Evolutionary conservation across 208 protist species (phyloP).

Genomic region (Acanthamoeba comandoni): DNA sequence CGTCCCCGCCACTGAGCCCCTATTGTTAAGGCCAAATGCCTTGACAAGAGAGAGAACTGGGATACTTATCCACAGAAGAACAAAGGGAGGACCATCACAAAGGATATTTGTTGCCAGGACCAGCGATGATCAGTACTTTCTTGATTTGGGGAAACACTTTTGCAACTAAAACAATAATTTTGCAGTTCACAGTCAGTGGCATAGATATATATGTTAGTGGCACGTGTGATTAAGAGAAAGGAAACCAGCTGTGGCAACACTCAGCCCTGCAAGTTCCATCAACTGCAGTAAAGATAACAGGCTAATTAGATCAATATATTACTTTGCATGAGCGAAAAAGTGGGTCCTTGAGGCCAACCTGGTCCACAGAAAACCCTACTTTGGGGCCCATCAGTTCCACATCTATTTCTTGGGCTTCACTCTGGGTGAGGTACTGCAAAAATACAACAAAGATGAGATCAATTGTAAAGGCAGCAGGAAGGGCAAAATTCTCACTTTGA

Average conservation of each 20-base stretch:
- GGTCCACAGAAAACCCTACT: slow-evolving; percentile 8
- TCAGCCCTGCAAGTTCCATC: slow-evolving; percentile 64
- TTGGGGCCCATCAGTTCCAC: slow-evolving; percentile 1
- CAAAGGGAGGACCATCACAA: neutral
- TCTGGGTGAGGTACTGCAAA: slow-evolving; percentile 50
- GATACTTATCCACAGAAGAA: too few species aligned
- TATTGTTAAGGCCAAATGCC: slow-evolving; percentile 26
- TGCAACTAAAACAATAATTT: too few species aligned
- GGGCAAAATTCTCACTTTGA: too few species aligned
- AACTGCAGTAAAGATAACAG: neutral
- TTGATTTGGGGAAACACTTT: slow-evolving; percentile 14
- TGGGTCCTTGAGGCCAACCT: neutral
- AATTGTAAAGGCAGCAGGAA: too few species aligned
- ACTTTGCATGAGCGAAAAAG: too few species aligned
- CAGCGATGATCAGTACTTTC: slow-evolving; percentile 20
- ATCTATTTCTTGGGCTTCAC: slow-evolving; percentile 42
- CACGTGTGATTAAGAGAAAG: too few species aligned
- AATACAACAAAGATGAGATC: too few species aligned
- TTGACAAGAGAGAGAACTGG: neutral
- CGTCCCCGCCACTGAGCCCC: slow-evolving; percentile 1
- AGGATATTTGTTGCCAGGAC: slow-evolving; percentile 75
- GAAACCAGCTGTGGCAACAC: slow-evolving; percentile 35
- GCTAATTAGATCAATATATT: too few species aligned
- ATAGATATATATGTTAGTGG: too few species aligned
- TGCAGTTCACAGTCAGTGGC: too few species aligned